Base-by-base conservation (phyloP, 1,284 basidiomycete genomes). In the Exobasidium cylindrosporum region DNA sequence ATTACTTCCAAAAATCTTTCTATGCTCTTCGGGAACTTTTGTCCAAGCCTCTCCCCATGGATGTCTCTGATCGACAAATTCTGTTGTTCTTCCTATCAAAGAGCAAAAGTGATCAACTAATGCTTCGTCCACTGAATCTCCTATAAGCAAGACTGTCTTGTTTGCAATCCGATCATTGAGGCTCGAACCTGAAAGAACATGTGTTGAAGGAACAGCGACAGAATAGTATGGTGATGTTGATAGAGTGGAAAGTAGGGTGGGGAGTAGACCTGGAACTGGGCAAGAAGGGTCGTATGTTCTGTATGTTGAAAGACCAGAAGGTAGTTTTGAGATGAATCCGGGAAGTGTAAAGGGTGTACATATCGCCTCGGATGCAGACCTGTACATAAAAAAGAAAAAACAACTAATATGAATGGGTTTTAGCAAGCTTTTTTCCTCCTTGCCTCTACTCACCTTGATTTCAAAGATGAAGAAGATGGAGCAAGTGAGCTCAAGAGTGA, bases 101-200 rank as follows among this genome's bases (percentile, higher is more conserved):
- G 65, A 58, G 69, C 81, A 82, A 47, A 82, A 80, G 67, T 81
- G 74, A 53, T 75, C 68, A 24, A 82, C 77, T 50, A 81, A 74
- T 53, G 79, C 66, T 10, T 78, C 69, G 60, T 81, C 81, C 45
- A 81, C 77, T 53, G 70, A 69, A 60, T 82, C 81, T 14, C 81
- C 81, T 30, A 82, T 73, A 35, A 82, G 62, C 30, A 82, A 68
- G 26, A 80, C 80, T 29, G 81, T 82, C n/a, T 72, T 67, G 70
- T 81, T 81, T 24, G 61, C 50, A 26, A 81, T 55, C 68, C 26
- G n/a, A 55, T 77, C 78, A 6, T 61, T 50, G 29, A 44, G 24
- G n/a, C 2, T 23, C 43, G 28, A 40, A 17, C 10, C 58, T 17
- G 31, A 35, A 50, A 17, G 35, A 13, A 26, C 28, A 11, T 40